Percentiles rank a stretch among this genome's conserved stretches.
These are phyloP conservation scores for Trametes polyzona DNA, from an alignment of 1,284 basidiomycete species.

Conservation along the genomic window DNA sequence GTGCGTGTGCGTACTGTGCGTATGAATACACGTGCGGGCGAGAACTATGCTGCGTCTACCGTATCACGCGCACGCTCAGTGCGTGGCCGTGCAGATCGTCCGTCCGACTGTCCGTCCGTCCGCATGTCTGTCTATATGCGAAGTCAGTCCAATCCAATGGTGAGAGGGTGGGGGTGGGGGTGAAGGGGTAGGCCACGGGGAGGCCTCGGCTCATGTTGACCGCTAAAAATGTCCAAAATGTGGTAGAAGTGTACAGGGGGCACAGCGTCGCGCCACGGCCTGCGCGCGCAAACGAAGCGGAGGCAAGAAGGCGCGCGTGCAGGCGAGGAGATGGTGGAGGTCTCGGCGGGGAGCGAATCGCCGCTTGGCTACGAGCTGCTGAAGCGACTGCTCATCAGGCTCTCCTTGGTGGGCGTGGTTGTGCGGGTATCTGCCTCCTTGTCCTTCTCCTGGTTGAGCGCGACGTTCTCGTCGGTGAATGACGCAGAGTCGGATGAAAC, in stretches of 20 bases:
- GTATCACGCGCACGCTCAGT: neutral
- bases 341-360: neutral
- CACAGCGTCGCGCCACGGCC: neutral
- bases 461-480: conserved; percentile 3
- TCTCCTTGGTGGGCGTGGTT: neutral
- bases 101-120: neutral
- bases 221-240: neutral
- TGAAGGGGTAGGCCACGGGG: neutral
- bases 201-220: neutral
- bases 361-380: conserved; percentile 6
- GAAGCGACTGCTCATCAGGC: conserved; percentile 22
- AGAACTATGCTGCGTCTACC: conserved; percentile 15
- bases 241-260: neutral
- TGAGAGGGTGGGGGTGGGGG: neutral
- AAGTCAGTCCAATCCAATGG: neutral
- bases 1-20: conserved; percentile 4
- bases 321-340: neutral
- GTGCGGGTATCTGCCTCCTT: neutral
- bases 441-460: conserved; percentile 1
- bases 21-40: conserved; percentile 20
- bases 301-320: neutral
- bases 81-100: conserved; percentile 5
- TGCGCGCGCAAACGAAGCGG: neutral
- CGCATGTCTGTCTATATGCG: neutral
- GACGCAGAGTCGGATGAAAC: conserved; percentile 8